These are phyloP conservation scores for Neonectria neomacrospora DNA, from an alignment of 2,329 filamentous ascomycete species.

Conservation along the genomic window DNA sequence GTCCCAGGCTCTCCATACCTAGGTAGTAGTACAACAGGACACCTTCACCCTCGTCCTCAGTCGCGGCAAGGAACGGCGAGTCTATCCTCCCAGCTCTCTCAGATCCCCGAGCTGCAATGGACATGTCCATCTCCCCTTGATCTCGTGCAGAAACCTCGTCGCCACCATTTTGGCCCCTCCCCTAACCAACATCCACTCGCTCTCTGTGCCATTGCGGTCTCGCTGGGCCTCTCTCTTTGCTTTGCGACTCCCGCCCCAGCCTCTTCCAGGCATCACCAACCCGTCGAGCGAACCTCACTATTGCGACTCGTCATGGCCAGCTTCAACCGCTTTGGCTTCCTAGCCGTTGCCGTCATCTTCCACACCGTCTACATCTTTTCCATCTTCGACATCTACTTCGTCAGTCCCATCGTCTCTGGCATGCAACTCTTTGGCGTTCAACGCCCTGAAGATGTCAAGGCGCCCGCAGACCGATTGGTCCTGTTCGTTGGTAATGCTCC, in stretches of 20 bases:
- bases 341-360: slow-evolving; percentile 89
- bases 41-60: background rate
- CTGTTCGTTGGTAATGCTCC: slow-evolving; percentile 83
- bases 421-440: slow-evolving; percentile 86
- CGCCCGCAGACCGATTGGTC: slow-evolving; percentile 89
- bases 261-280: slow-evolving; percentile 10
- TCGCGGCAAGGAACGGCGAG: slow-evolving; percentile 5
- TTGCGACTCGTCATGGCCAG: slow-evolving; percentile 60
- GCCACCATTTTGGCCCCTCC: slow-evolving; percentile 13
- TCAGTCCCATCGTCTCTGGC: slow-evolving; percentile 94
- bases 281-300: background rate
- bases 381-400: slow-evolving; percentile 99
- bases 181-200: slow-evolving; percentile 37
- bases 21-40: background rate
- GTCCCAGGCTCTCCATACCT: too few species aligned
- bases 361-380: slow-evolving; percentile 94
- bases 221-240: slow-evolving; percentile 1
- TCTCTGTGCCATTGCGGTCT: slow-evolving; percentile 12
- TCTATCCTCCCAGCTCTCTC: slow-evolving; percentile 3
- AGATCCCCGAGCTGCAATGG: slow-evolving; percentile 20
- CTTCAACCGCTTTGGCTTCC: slow-evolving; percentile 78
- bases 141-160: slow-evolving; percentile 16
- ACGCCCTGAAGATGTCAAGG: slow-evolving; percentile 65
- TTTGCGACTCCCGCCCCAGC: slow-evolving; percentile 10
- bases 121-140: slow-evolving; percentile 17